Evolutionary conservation across 371 early-diverging fungal genomes (phyloP).

Genomic region (Chytridiales sp.): DNA sequence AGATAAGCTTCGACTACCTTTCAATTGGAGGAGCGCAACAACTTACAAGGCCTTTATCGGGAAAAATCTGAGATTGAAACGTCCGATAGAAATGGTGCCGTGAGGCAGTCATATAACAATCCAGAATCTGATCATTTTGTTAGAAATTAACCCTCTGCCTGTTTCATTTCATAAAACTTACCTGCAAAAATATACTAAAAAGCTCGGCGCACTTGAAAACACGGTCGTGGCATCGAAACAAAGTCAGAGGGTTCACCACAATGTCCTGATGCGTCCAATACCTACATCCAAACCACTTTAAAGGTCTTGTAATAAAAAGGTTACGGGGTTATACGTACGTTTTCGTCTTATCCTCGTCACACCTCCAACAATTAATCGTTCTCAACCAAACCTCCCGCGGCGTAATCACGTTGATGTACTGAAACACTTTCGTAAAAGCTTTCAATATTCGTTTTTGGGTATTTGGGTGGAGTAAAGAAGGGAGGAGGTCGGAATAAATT

Average conservation of each 20-base stretch:
- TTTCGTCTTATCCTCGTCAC: conserved; percentile 8
- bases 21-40: neutral
- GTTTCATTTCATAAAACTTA: neutral
- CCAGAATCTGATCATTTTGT: conserved; percentile 32
- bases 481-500: conserved; percentile 11
- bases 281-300: conserved; percentile 1
- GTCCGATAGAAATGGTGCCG: conserved; percentile 34
- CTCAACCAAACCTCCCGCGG: conserved; percentile 46
- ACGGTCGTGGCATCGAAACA: conserved; percentile 44
- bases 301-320: neutral
- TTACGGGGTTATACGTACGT: conserved; percentile 6
- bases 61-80: conserved; percentile 30
- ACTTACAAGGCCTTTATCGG: conserved; percentile 12
- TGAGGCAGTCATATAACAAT: conserved; percentile 44
- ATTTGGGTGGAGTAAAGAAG: neutral
- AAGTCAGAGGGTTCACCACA: conserved; percentile 47
- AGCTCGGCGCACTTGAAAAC: conserved; percentile 42
- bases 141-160: neutral
- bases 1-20: no score
- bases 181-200: conserved; percentile 43
- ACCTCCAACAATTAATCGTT: conserved; percentile 43
- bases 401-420: conserved; percentile 37
- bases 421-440: conserved; percentile 39
- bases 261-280: conserved; percentile 38
- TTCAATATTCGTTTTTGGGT: conserved; percentile 6